These are phyloP conservation scores for Rickenella mellea DNA, from an alignment of 768 basidiomycete species.

Conservation along the genomic window DNA sequence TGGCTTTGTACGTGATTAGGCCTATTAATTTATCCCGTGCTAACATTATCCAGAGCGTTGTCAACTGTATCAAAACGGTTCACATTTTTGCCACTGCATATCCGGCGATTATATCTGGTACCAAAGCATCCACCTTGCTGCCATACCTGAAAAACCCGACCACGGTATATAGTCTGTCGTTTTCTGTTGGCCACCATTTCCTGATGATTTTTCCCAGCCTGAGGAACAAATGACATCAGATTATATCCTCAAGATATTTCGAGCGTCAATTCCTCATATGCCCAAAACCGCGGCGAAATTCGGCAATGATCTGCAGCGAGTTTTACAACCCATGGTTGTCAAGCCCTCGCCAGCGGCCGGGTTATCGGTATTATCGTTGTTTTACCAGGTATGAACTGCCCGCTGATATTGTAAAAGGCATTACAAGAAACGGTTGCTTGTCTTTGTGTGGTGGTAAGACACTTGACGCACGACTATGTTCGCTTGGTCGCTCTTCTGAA, in stretches of 20 bases:
- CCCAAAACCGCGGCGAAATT: slow-evolving; percentile 86
- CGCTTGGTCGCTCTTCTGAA: slow-evolving; percentile 72
- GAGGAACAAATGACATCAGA: slow-evolving; percentile 84
- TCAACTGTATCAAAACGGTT: slow-evolving; percentile 80
- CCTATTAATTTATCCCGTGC: not conserved
- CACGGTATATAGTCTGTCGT: slow-evolving; percentile 40
- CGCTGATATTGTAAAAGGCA: slow-evolving; percentile 33
- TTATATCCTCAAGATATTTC: slow-evolving; percentile 82
- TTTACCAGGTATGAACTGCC: not conserved
- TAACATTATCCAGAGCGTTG: slow-evolving; percentile 46
- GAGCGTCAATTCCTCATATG: slow-evolving; percentile 76
- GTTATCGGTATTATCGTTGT: slow-evolving; percentile 19
- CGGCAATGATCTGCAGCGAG: slow-evolving; percentile 72
- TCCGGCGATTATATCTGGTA: slow-evolving; percentile 73
- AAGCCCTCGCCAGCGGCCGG: slow-evolving; percentile 68
- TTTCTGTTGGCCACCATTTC: not conserved
- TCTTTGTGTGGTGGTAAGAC: slow-evolving; percentile 75
- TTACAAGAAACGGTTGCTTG: slow-evolving; percentile 91
- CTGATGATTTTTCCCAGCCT: slow-evolving; percentile 28
- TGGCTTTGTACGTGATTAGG: slow-evolving; percentile 49
- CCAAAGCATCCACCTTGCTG: slow-evolving; percentile 76
- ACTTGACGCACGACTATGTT: slow-evolving; percentile 80
- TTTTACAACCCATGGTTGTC: slow-evolving; percentile 85
- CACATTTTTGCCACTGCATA: slow-evolving; percentile 76
- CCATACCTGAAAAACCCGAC: slow-evolving; percentile 84